These are phyloP conservation scores for Lactuca sativa DNA, from an alignment of 129 eudicot genomes.

Conservation along the genomic window DNA sequence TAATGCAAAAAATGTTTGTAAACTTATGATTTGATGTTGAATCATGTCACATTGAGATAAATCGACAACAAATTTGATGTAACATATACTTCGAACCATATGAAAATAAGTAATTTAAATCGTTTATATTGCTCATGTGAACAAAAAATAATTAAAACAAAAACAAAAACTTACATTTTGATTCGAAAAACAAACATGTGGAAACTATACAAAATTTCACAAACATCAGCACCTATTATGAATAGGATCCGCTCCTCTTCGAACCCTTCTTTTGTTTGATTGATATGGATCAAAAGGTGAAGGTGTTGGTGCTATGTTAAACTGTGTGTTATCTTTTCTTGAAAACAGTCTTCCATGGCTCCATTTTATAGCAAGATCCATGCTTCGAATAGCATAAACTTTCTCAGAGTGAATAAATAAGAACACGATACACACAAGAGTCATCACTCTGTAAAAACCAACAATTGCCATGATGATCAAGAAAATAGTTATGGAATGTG, in stretches of 20 bases:
- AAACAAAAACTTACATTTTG: background rate
- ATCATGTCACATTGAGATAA: too few relatives aligned
- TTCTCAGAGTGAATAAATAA: constrained; percentile 39
- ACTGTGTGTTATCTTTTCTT: constrained; percentile 29
- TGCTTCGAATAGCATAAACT: constrained; percentile 44
- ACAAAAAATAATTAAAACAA: constrained; percentile 15
- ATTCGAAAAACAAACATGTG: constrained; percentile 4
- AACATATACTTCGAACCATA: constrained; percentile 25
- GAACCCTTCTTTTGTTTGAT: constrained; percentile 65
- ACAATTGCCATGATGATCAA: constrained; percentile 36
- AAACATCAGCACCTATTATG: constrained; percentile 59
- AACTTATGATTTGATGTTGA: too few relatives aligned
- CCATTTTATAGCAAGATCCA: constrained; percentile 52
- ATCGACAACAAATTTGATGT: background rate
- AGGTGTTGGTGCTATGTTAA: constrained; percentile 59
- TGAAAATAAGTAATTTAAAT: constrained; percentile 23
- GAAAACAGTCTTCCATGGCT: constrained; percentile 19
- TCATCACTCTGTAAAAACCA: constrained; percentile 24
- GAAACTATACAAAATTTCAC: background rate
- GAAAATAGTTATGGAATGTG: constrained; percentile 17
- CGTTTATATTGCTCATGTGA: constrained; percentile 15
- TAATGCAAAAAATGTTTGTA: too few relatives aligned
- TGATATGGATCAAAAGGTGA: constrained; percentile 56
- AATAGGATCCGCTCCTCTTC: constrained; percentile 76
- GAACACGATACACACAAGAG: constrained; percentile 47